Evolutionary conservation across 192 early-diverging fungal genomes (phyloP).

Genomic region (Podila clonocystis): DNA sequence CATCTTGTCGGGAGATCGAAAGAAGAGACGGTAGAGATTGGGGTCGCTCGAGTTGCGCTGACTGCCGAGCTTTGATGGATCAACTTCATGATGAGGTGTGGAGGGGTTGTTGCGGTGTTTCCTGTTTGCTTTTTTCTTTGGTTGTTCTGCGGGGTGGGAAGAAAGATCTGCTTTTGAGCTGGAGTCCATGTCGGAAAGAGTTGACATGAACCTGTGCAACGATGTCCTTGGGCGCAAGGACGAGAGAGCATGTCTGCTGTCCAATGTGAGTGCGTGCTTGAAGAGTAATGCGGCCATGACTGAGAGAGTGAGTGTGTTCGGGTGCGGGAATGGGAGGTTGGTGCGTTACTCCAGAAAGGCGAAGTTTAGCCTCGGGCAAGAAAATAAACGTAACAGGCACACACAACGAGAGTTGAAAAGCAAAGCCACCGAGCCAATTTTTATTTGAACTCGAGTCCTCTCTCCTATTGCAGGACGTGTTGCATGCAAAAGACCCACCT

Average conservation of each 20-base stretch:
- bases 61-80: neutral
- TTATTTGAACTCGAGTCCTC: too few species aligned
- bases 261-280: neutral
- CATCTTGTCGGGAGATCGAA: conserved; percentile 48
- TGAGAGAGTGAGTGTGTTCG: neutral
- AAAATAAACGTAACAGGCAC: too few species aligned
- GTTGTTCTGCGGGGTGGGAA: neutral
- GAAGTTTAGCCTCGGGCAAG: neutral
- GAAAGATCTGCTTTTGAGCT: neutral
- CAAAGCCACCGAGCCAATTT: too few species aligned
- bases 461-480: neutral
- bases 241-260: neutral
- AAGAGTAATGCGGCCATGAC: neutral
- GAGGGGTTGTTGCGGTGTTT: neutral
- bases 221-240: neutral
- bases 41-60: conserved; percentile 12
- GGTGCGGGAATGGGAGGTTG: neutral
- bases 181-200: neutral
- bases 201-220: neutral
- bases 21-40: conserved; percentile 30
- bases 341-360: neutral
- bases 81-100: neutral
- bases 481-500: neutral
- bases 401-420: too few species aligned
- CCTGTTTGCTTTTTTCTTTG: neutral